Evolutionary conservation across 2,329 filamentous ascomycete species (phyloP), one percentile per base, ranked within the genome.

Genomic region (Botrytis sinoallii): DNA sequence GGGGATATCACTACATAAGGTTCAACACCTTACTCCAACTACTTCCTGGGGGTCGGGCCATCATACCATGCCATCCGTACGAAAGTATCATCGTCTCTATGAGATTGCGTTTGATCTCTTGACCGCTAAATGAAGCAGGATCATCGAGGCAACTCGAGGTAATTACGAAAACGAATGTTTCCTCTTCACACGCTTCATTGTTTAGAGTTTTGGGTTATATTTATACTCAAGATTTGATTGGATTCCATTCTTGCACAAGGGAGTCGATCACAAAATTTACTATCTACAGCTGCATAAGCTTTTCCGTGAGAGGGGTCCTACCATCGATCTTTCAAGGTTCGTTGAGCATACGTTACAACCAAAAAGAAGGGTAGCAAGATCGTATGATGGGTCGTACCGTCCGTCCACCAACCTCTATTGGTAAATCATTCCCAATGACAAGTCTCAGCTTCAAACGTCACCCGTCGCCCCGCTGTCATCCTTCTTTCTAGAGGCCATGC

Each of bases 391-490:
- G 16, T 57, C 65, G 40, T 29, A 35, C 65, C 65, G 48, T 42
- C 48, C 48, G 48, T 42, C 35, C 46, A 67, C 46, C n/a, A 40
- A n/a, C 63, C 20, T 66, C 64, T 44, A 55, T n/a, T 68, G 52
- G 48, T 57, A 38, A 68, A 68, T 42, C 65, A 55, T 55, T 67
- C 48, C 48, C 46, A 68, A 68, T 68, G 46, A 57, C 65, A 68
- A 55, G 46, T 68, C 48, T 57, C 46, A 42, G 57, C 22, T 55
- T 57, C 35, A n/a, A 68, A 68, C 65, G 35, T 68, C 65, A 68
- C 65, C 65, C 65, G 46, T 29, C 46, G 65, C 65, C 65, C 65
- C 65, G 48, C 65, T 55, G n/a, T 68, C 65, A 68, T 55, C 65
- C 32, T 35, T 42, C 65, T 32, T 48, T 67, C 48, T 16, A 52